These are phyloP conservation scores for Dacryopinax spathularia DNA, from an alignment of 768 basidiomycete genomes.

Conservation along the genomic window DNA sequence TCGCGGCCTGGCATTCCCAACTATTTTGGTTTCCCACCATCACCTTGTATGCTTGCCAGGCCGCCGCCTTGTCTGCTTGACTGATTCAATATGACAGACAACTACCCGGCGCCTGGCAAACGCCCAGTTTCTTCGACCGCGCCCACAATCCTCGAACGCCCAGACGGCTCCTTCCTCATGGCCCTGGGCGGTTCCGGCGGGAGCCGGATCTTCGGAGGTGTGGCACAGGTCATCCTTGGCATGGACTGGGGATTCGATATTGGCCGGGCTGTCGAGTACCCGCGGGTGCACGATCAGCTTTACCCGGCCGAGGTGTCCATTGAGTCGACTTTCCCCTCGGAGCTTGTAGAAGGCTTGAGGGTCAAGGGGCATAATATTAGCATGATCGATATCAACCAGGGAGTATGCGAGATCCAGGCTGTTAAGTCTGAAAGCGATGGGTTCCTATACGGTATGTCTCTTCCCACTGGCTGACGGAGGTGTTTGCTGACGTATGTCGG, in stretches of 20 bases:
- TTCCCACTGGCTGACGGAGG: slow-evolving; percentile 1
- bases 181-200: slow-evolving; percentile 81
- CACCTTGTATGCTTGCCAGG: slow-evolving; percentile 43
- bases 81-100: slow-evolving; percentile 36
- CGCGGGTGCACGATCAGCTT: slow-evolving; percentile 76
- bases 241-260: slow-evolving; percentile 68
- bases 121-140: slow-evolving; percentile 76
- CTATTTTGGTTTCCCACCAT: slow-evolving; percentile 66
- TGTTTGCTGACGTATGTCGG: neutral
- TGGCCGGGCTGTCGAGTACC: slow-evolving; percentile 67
- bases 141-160: slow-evolving; percentile 66
- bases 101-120: slow-evolving; percentile 79
- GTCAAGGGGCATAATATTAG: slow-evolving; percentile 48
- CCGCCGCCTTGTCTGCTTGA: neutral
- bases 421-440: slow-evolving; percentile 39
- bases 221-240: slow-evolving; percentile 69
- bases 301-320: slow-evolving; percentile 48
- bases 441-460: slow-evolving; percentile 45
- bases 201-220: slow-evolving; percentile 62
- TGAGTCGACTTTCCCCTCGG: slow-evolving; percentile 45
- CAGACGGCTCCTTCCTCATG: slow-evolving; percentile 56
- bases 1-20: slow-evolving; percentile 74
- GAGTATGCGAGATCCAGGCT: slow-evolving; percentile 62
- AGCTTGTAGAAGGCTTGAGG: slow-evolving; percentile 42
- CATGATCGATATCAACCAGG: slow-evolving; percentile 56